These are phyloP conservation scores for Avena atlantica DNA, from an alignment of 176 grass and related monocot species.

Conservation along the genomic window DNA sequence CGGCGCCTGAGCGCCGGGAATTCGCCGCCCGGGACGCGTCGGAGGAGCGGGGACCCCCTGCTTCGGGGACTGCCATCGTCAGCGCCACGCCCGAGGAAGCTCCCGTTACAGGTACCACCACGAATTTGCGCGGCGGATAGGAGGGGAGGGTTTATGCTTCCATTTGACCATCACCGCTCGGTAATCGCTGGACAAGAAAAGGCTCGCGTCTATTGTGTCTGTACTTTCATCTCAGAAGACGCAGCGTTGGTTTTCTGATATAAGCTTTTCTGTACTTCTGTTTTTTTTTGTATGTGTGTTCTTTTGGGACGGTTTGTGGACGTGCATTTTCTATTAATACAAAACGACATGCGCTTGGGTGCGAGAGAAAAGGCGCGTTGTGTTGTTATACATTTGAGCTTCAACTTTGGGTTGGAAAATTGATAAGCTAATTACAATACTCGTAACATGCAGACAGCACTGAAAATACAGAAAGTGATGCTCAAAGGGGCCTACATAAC, in stretches of 20 bases:
- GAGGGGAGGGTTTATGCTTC: conserved; percentile 13
- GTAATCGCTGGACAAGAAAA: neutral
- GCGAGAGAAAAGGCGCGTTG: neutral
- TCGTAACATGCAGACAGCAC: neutral
- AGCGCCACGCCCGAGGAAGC: neutral
- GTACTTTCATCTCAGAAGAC: neutral
- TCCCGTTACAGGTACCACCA: conserved; percentile 24
- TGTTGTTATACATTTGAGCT: neutral
- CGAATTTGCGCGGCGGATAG: conserved; percentile 12
- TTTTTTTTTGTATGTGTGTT: neutral
- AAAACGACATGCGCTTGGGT: neutral
- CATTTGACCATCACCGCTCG: neutral
- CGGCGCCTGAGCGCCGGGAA: neutral
- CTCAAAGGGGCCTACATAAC: conserved; percentile 18
- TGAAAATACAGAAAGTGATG: neutral
- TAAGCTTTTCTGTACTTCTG: neutral
- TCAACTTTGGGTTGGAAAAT: neutral
- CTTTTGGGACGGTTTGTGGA: neutral
- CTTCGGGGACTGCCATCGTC: neutral
- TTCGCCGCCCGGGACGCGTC: neutral
- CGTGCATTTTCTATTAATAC: neutral
- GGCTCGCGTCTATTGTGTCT: neutral
- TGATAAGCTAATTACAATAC: neutral
- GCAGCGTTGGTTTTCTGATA: neutral
- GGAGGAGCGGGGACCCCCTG: conserved; percentile 8